Conservation (phyloP, 352 stramenopile species). For the Phytophthora hibernalis region DNA sequence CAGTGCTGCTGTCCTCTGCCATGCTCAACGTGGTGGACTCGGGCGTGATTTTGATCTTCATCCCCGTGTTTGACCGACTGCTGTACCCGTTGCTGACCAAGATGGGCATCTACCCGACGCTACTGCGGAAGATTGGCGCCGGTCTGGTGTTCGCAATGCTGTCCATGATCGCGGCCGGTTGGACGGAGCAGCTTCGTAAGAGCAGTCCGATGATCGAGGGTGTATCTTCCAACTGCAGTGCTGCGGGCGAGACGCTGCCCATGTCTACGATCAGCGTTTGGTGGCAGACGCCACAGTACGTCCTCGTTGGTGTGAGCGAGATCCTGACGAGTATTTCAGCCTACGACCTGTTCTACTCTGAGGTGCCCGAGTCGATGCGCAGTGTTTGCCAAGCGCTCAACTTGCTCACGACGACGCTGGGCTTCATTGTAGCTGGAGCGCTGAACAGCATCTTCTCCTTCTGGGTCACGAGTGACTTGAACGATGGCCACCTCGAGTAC, state of each 20-base stretch:
- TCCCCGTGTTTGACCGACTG: conserved; percentile 87
- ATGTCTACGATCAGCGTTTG: conserved; percentile 89
- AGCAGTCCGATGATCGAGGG: conserved; percentile 49
- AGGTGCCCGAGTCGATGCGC: conserved; percentile 92
- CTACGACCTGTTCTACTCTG: conserved; percentile 93
- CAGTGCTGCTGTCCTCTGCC: conserved; percentile 80
- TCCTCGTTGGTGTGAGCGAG: conserved; percentile 89
- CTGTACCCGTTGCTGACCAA: conserved; percentile 81
- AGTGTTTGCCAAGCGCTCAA: conserved; percentile 92
- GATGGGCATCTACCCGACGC: conserved; percentile 73
- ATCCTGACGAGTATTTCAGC: conserved; percentile 92
- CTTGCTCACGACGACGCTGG: conserved; percentile 90
- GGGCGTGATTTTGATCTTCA: conserved; percentile 90
- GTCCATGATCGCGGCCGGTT: conserved; percentile 73
- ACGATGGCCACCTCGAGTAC: conserved; percentile 90
- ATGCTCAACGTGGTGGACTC: conserved; percentile 91
- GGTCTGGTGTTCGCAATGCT: conserved; percentile 85
- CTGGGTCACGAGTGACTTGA: conserved; percentile 92
- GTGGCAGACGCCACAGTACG: conserved; percentile 93
- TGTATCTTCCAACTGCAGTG: conserved; percentile 81
- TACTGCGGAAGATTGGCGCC: conserved; percentile 90
- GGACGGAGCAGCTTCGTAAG: conserved; percentile 83
- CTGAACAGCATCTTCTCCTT: conserved; percentile 91
- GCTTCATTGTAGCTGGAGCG: conserved; percentile 82
- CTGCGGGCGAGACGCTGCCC: conserved; percentile 58